Evolutionary conservation across 176 grass and related monocot species (phyloP).

Genomic region (Olyra latifolia): DNA sequence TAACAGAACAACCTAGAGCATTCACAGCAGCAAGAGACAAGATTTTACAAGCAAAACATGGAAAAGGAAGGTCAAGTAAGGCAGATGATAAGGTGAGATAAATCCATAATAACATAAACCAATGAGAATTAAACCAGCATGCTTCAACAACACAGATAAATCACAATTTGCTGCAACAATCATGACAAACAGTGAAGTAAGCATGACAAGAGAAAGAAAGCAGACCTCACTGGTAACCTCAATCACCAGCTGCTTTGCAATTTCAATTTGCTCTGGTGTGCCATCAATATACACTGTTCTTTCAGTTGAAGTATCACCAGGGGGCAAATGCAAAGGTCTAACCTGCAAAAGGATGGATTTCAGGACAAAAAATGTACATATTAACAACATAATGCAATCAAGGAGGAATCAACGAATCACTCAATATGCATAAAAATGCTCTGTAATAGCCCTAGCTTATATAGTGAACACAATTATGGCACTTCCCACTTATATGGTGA

Average conservation of each 20-base stretch:
- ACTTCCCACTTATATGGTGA: neutral
- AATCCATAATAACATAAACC: conserved; percentile 9
- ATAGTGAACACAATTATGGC: neutral
- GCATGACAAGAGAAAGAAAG: conserved; percentile 28
- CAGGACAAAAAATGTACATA: conserved; percentile 29
- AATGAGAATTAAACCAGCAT: conserved; percentile 20
- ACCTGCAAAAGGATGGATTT: conserved; percentile 52
- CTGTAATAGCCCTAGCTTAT: neutral
- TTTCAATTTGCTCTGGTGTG: conserved; percentile 85
- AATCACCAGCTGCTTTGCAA: conserved; percentile 86
- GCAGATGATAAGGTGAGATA: conserved; percentile 6
- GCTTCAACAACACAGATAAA: conserved; percentile 28
- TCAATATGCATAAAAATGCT: neutral
- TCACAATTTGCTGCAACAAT: conserved; percentile 24
- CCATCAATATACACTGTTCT: conserved; percentile 95
- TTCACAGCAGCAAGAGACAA: conserved; percentile 16
- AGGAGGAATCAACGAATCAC: neutral
- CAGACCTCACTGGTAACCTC: conserved; percentile 94
- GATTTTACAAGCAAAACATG: neutral
- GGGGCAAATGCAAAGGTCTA: conserved; percentile 84
- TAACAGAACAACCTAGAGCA: neutral
- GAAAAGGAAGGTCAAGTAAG: neutral
- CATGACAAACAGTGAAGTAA: neutral
- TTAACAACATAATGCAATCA: neutral
- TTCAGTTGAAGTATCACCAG: conserved; percentile 82